Percentiles rank a stretch among this genome's conserved stretches.
These are phyloP conservation scores for Ogataea paraovalis DNA, from an alignment of 805 yeast species.

Conservation along the genomic window DNA sequence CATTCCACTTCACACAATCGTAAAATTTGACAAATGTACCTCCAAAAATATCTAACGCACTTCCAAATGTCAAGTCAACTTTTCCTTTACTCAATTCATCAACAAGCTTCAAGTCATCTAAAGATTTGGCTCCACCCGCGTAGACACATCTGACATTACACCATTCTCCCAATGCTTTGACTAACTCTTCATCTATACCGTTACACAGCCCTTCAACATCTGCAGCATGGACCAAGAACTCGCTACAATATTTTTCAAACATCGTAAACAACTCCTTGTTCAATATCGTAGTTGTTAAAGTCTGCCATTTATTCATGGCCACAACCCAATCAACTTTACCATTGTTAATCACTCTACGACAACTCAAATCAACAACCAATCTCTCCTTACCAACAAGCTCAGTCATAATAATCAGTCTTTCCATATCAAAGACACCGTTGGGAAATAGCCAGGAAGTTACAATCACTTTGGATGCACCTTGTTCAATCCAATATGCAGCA, in stretches of 20 bases:
- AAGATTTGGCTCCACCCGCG: slow-evolving; percentile 92
- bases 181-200: slow-evolving; percentile 85
- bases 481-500: slow-evolving; percentile 72
- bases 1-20: slow-evolving; percentile 77
- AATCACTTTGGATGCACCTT: slow-evolving; percentile 82
- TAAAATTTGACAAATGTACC: slow-evolving; percentile 73
- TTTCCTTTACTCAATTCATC: slow-evolving; percentile 65
- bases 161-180: slow-evolving; percentile 74
- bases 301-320: slow-evolving; percentile 98
- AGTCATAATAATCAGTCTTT: slow-evolving; percentile 49
- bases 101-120: slow-evolving; percentile 67
- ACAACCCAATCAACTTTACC: slow-evolving; percentile 66
- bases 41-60: slow-evolving; percentile 92
- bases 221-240: slow-evolving; percentile 93
- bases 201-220: slow-evolving; percentile 96
- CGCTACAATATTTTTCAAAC: slow-evolving; percentile 68
- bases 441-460: slow-evolving; percentile 91
- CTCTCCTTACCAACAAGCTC: slow-evolving; percentile 56
- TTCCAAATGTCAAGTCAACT: slow-evolving; percentile 91
- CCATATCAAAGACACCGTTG: slow-evolving; percentile 46
- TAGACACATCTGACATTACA: slow-evolving; percentile 72
- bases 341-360: slow-evolving; percentile 45
- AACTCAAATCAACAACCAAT: slow-evolving; percentile 87
- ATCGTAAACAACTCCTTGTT: slow-evolving; percentile 46
- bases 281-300: slow-evolving; percentile 65